phyloP scores from a whole-genome alignment of 345 rosid species.

The Trapa bicornis region DNA sequence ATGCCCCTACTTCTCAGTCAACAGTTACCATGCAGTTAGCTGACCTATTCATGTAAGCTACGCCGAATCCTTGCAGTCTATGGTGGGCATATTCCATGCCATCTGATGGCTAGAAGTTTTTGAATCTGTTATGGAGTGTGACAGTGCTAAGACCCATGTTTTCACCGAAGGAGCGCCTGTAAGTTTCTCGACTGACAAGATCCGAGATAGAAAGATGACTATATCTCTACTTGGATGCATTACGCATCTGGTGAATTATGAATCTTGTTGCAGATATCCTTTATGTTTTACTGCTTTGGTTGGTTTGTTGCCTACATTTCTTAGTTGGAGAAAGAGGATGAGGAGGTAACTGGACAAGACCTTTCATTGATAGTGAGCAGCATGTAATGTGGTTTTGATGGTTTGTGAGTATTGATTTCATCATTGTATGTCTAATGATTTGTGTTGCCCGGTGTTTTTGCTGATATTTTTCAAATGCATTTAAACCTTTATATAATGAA shows the following conservation, averaged over 20 bases:
- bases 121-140: neutral
- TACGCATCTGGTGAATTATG: neutral
- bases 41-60: constrained; percentile 4
- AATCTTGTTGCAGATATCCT: neutral
- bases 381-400: neutral
- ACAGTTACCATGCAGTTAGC: neutral
- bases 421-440: neutral
- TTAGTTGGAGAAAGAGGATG: neutral
- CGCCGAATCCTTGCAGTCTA: neutral
- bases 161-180: neutral
- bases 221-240: neutral
- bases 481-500: neutral
- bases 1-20: neutral
- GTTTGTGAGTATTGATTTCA: neutral
- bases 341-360: neutral
- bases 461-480: too few relatives aligned
- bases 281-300: neutral
- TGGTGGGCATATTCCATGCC: neutral
- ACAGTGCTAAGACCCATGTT: neutral
- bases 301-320: neutral
- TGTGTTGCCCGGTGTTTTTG: neutral
- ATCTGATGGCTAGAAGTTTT: neutral
- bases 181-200: neutral
- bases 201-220: neutral
- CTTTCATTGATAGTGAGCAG: neutral